Conservation (phyloP, 2,329 filamentous ascomycete genomes). For the Sphaerulina populicola region DNA sequence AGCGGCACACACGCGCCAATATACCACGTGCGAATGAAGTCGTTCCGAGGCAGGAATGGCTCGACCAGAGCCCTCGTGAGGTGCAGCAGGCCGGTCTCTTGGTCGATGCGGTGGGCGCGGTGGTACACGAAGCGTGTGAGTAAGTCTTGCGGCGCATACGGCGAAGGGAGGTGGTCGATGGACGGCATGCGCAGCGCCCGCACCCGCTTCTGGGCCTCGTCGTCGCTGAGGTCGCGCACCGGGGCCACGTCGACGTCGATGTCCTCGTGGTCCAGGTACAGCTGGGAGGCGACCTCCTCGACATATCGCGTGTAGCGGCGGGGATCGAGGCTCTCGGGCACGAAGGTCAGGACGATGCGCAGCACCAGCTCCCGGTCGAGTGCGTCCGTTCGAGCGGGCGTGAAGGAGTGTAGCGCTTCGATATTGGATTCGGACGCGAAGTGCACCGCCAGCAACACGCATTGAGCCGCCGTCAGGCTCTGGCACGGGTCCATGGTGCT, state of each 20-base stretch:
- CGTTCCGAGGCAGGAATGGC: conserved; percentile 57
- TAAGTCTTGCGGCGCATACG: conserved; percentile 46
- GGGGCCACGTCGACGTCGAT: conserved; percentile 46
- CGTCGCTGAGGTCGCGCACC: conserved; percentile 53
- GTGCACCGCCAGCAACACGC: conserved; percentile 64
- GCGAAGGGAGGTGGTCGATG: conserved; percentile 44
- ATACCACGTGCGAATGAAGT: conserved; percentile 58
- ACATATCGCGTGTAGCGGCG: conserved; percentile 55
- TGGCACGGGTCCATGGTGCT: conserved; percentile 22
- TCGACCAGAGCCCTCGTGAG: conserved; percentile 58
- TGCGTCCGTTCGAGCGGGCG: conserved; percentile 48
- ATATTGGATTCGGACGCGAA: conserved; percentile 59
- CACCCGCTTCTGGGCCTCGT: conserved; percentile 55
- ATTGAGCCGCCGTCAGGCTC: conserved; percentile 56
- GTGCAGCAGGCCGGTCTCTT: conserved; percentile 62
- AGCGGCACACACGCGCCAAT: conserved; percentile 62
- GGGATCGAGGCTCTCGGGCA: conserved; percentile 63
- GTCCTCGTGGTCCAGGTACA: conserved; percentile 40
- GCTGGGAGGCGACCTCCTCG: conserved; percentile 47
- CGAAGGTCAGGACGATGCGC: conserved; percentile 64
- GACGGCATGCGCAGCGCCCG: conserved; percentile 56
- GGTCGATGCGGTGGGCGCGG: conserved; percentile 60
- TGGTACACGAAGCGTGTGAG: conserved; percentile 59
- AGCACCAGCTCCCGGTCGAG: conserved; percentile 59
- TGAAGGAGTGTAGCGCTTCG: conserved; percentile 52